Conservation (phyloP, 2,329 filamentous ascomycete species). For the Fusarium staphyleae region DNA sequence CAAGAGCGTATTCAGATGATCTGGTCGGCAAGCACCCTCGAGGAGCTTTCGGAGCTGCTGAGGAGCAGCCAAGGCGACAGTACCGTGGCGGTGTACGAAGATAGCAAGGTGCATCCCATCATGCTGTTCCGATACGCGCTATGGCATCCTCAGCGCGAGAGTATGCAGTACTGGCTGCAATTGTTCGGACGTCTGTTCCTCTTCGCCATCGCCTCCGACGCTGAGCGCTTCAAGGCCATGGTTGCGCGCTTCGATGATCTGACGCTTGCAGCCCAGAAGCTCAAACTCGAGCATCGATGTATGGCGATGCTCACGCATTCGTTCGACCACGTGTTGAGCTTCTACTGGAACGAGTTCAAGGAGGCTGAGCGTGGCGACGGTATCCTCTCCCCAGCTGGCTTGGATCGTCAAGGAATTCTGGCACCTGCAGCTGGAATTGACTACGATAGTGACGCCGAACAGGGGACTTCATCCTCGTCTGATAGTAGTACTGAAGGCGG, state of each 20-base stretch:
- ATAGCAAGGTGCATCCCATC: neutral
- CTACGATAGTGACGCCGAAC: neutral
- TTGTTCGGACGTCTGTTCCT: conserved; percentile 20
- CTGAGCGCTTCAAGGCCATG: conserved; percentile 1
- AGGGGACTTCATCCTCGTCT: neutral
- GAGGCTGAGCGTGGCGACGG: conserved; percentile 2
- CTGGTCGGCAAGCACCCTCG: conserved; percentile 9
- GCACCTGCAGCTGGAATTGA: neutral
- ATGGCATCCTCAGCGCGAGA: conserved; percentile 25
- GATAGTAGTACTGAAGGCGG: neutral
- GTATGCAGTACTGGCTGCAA: conserved; percentile 25
- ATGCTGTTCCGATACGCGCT: conserved; percentile 20
- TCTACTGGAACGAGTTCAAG: conserved; percentile 19
- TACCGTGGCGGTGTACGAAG: conserved; percentile 11
- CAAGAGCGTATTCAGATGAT: conserved; percentile 28
- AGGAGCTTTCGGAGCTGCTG: conserved; percentile 14
- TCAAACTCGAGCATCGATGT: conserved; percentile 9
- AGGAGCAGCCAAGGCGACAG: conserved; percentile 12
- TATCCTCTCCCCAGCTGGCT: conserved; percentile 1
- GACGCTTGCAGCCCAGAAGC: neutral
- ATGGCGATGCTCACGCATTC: conserved; percentile 13
- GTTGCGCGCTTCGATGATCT: neutral
- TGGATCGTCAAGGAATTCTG: conserved; percentile 18
- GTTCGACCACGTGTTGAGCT: conserved; percentile 11
- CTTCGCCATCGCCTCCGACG: conserved; percentile 7